Conservation (phyloP, 495 filamentous ascomycete species). For the Penicillium canescens region DNA sequence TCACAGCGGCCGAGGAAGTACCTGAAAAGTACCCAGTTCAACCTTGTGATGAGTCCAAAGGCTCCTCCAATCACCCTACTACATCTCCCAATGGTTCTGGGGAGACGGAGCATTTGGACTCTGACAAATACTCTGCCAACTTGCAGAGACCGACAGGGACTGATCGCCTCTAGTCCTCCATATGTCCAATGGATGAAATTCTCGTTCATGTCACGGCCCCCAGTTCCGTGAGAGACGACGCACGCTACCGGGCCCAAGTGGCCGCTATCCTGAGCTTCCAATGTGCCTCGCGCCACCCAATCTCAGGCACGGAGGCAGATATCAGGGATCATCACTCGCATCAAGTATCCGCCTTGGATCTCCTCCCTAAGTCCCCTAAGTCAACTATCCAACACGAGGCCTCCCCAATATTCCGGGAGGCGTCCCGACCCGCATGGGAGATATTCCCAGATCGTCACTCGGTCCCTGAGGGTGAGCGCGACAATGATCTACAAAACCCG, state of each 20-base stretch:
- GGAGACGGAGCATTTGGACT: too few relatives aligned
- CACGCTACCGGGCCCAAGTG: constrained; percentile 61
- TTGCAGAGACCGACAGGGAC: too few relatives aligned
- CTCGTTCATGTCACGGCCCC: constrained; percentile 70
- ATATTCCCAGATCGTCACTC: neutral
- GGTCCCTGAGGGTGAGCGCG: neutral
- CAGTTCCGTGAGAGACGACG: constrained; percentile 60
- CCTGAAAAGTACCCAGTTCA: too few relatives aligned
- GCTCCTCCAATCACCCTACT: too few relatives aligned
- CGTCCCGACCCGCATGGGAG: constrained; percentile 1
- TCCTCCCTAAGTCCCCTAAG: neutral
- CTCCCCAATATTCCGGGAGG: constrained; percentile 6
- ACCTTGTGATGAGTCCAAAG: too few relatives aligned
- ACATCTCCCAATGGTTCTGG: too few relatives aligned
- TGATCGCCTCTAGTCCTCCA: too few relatives aligned
- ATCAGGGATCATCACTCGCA: neutral
- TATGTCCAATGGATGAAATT: constrained; percentile 46
- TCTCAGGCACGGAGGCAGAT: constrained; percentile 5
- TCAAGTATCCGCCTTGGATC: neutral
- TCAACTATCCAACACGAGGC: neutral
- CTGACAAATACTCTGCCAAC: too few relatives aligned
- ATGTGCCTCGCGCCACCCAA: constrained; percentile 29
- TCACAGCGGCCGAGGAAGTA: too few relatives aligned
- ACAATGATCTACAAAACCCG: neutral
- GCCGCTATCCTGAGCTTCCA: constrained; percentile 61